Conservation (phyloP, 805 yeast genomes). For the Scheffersomyces lignosus region DNA sequence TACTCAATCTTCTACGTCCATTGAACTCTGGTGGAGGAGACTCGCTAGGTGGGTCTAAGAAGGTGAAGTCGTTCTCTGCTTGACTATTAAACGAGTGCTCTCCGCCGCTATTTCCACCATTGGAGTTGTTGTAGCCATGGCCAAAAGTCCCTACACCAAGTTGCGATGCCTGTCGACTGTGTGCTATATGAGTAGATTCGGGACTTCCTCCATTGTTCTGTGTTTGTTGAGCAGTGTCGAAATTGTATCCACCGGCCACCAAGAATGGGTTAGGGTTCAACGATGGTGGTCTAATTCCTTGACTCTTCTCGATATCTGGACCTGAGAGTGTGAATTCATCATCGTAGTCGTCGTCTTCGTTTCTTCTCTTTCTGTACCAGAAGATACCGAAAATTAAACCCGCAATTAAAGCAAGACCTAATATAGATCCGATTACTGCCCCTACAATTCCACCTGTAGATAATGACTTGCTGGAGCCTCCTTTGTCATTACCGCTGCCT, state of each 20-base stretch:
- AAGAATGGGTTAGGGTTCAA: slow-evolving; percentile 24
- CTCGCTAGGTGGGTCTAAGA: slow-evolving; percentile 4
- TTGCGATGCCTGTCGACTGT: slow-evolving; percentile 1
- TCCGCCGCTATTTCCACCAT: slow-evolving; percentile 1
- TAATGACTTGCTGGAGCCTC: slow-evolving; percentile 13
- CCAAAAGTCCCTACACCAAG: slow-evolving; percentile 2
- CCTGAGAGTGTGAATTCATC: slow-evolving; percentile 35
- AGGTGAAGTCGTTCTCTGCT: slow-evolving; percentile 10
- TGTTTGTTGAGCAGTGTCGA: slow-evolving; percentile 9
- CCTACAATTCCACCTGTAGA: slow-evolving; percentile 45
- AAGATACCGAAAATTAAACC: slow-evolving; percentile 15
- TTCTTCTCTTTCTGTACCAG: slow-evolving; percentile 11
- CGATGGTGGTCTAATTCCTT: slow-evolving; percentile 5
- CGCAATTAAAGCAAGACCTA: slow-evolving; percentile 35
- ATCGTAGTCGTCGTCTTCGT: slow-evolving; percentile 23
- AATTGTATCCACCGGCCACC: slow-evolving; percentile 18
- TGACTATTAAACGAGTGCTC: slow-evolving; percentile 4
- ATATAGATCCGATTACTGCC: slow-evolving; percentile 41
- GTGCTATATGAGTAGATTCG: not conserved
- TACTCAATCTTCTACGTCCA: slow-evolving; percentile 52
- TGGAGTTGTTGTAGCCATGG: slow-evolving; percentile 1
- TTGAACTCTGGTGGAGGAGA: slow-evolving; percentile 24
- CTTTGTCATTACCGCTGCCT: slow-evolving; percentile 2
- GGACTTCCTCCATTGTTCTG: not conserved
- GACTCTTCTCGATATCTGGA: slow-evolving; percentile 19